Evolutionary conservation across 192 early-diverging fungal genomes (phyloP).

Genomic region (Lunasporangiospora selenospora): DNA sequence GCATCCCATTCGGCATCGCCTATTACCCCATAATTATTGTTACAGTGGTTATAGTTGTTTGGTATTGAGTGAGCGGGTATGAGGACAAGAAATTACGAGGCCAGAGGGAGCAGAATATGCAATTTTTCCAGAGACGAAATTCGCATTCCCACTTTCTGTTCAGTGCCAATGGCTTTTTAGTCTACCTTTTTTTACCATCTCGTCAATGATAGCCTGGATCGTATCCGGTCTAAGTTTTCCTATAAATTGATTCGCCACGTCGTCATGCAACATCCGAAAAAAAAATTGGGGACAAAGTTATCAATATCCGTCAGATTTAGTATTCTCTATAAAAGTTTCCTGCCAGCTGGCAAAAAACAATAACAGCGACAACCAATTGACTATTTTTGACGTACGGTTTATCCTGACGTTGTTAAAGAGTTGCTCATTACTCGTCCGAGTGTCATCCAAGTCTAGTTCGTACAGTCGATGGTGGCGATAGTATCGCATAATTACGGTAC

Average conservation of each 20-base stretch:
- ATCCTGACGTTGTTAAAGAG: conserved; percentile 78
- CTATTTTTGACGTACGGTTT: conserved; percentile 68
- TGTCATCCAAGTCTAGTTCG: conserved; percentile 66
- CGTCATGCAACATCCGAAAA: too few relatives aligned
- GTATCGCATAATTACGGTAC: conserved; percentile 76
- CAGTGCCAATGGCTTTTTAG: conserved; percentile 48
- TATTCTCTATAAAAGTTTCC: too few relatives aligned
- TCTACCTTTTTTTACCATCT: conserved; percentile 74
- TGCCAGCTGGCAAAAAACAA: too few relatives aligned
- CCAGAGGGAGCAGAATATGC: too few relatives aligned
- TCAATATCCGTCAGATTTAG: too few relatives aligned
- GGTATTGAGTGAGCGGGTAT: background rate
- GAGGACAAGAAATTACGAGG: background rate
- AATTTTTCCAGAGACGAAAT: too few relatives aligned
- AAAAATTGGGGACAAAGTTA: too few relatives aligned
- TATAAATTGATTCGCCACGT: too few relatives aligned
- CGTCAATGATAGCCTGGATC: conserved; percentile 75
- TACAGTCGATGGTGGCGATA: conserved; percentile 68
- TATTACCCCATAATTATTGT: conserved; percentile 27
- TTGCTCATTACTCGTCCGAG: conserved; percentile 52
- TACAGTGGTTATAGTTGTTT: too few relatives aligned
- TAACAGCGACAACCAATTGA: too few relatives aligned
- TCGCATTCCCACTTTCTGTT: too few relatives aligned
- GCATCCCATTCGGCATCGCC: conserved; percentile 64
- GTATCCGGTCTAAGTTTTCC: conserved; percentile 66